Evolutionary conservation across 1,284 basidiomycete species (phyloP), one percentile per base, ranked within the genome.

Genomic region (Ceratobasidium sp.): DNA sequence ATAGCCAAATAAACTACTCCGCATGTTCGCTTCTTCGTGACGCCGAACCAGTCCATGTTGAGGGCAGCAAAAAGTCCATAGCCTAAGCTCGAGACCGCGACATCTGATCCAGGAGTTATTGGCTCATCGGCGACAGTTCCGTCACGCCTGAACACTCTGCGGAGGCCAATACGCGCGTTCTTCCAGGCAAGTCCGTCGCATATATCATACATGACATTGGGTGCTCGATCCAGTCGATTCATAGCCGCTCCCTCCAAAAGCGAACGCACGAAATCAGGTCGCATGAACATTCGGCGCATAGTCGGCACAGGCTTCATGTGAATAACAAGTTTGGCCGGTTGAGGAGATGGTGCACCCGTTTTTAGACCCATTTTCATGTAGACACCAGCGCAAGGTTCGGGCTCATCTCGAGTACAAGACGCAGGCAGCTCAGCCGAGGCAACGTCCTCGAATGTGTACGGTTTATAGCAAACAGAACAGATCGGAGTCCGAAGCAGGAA

Each of bases 1-100:
- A 80, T 75, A 5, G 77, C 79, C 8, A 75, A 6, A 60, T 81
- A 81, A 0, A 81, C 69, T 0, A 80, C 80, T 5, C 80, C 80
- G 20, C 75, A 75, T 28, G 2, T 53, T 33, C 51, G 49, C 23
- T 68, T 53, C 33, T 53, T 31, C 3, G 66, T 54, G 1, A 53
- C 1, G n/a, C 23, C 23, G 35, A 68, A 68, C 66, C 66, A 68
- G 49, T 68, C 35, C 33, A 68, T 68, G 33, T 68, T 68, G 8
- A 68, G n/a, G 0, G 51, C 66, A 39, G 33, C 47, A 54, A 68
- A 54, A 4, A 68, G 20, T 1, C 66, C 66, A 17, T 53, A 68
- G 15, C 66, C 66, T 10, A 68, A 39, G 35, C 20, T 39, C 3
- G 51, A 39, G 28, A 68, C 51, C 8, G 15, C 6, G 4, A 37